Evolutionary conservation across 2,329 filamentous ascomycete species (phyloP).

Genomic region (Scleromitrula shiraiana): DNA sequence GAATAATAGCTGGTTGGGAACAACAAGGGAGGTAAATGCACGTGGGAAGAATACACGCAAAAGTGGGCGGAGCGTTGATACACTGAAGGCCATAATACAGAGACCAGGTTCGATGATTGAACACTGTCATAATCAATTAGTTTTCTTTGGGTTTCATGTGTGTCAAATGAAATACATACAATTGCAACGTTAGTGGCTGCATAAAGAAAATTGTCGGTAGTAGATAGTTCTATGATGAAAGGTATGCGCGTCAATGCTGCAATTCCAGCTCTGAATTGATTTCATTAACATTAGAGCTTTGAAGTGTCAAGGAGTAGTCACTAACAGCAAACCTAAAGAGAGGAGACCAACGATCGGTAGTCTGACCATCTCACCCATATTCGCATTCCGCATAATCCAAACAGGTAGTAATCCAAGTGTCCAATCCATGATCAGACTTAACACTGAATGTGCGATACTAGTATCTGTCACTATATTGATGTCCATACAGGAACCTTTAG

Average conservation of each 20-base stretch:
- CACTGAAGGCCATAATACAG: constrained; percentile 40
- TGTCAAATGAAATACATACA: constrained; percentile 6
- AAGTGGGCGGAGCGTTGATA: constrained; percentile 41
- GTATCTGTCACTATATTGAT: constrained; percentile 40
- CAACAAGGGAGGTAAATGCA: background rate
- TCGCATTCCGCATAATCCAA: constrained; percentile 45
- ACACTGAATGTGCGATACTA: no score
- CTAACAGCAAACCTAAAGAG: constrained; percentile 45
- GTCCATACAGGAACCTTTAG: constrained; percentile 31
- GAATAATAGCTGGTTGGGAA: no score
- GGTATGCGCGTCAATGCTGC: constrained; percentile 22
- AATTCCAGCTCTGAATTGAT: constrained; percentile 16
- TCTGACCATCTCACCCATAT: constrained; percentile 47
- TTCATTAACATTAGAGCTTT: constrained; percentile 1
- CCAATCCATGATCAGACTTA: no score
- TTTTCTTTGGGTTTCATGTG: background rate
- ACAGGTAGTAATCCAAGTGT: constrained; percentile 46
- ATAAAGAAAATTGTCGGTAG: constrained; percentile 21
- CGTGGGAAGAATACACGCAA: constrained; percentile 21
- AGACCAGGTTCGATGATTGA: constrained; percentile 40
- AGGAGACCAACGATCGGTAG: constrained; percentile 44
- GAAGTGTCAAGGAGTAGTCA: background rate
- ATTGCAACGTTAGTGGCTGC: constrained; percentile 10
- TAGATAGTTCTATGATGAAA: constrained; percentile 15
- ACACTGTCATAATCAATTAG: constrained; percentile 42